phyloP scores from a whole-genome alignment of 2,329 filamentous ascomycete species.

The Diplodia mutila region DNA sequence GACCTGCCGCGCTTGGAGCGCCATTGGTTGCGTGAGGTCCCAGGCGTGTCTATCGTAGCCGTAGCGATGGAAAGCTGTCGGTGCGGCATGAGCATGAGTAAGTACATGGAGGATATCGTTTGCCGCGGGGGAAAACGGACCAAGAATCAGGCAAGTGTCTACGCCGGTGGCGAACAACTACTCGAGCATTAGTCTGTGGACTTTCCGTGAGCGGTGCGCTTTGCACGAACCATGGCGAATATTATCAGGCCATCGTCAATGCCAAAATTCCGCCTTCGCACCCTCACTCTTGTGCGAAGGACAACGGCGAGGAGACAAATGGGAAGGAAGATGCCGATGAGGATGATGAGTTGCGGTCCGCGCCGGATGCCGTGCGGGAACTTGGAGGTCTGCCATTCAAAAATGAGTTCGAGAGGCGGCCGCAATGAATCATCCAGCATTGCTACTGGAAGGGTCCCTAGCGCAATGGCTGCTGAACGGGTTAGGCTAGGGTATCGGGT shows the following conservation, averaged over 20 bases:
- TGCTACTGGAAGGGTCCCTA: neutral
- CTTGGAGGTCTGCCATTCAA: conserved; percentile 9
- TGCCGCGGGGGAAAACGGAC: neutral
- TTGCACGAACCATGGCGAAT: neutral
- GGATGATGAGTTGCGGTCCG: neutral
- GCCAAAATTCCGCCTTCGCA: conserved; percentile 5
- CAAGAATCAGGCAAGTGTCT: conserved; percentile 4
- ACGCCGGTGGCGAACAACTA: conserved; percentile 13
- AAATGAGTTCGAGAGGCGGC: conserved; percentile 14
- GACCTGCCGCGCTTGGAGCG: conserved; percentile 11
- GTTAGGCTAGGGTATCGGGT: neutral
- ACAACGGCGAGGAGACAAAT: neutral
- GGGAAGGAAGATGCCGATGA: neutral
- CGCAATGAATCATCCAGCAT: conserved; percentile 5
- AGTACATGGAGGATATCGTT: no score
- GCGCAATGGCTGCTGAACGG: neutral
- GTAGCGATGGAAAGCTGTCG: neutral
- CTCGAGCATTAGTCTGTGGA: neutral
- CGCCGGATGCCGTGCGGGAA: conserved; percentile 17
- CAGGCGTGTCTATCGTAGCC: conserved; percentile 24
- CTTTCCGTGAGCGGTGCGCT: neutral
- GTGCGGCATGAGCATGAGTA: neutral
- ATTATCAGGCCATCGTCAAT: conserved; percentile 20
- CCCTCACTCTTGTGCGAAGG: neutral
- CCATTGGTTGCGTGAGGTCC: conserved; percentile 13